Conservation (phyloP, 164 flowering plant genomes). For the Pachysandra terminalis region DNA sequence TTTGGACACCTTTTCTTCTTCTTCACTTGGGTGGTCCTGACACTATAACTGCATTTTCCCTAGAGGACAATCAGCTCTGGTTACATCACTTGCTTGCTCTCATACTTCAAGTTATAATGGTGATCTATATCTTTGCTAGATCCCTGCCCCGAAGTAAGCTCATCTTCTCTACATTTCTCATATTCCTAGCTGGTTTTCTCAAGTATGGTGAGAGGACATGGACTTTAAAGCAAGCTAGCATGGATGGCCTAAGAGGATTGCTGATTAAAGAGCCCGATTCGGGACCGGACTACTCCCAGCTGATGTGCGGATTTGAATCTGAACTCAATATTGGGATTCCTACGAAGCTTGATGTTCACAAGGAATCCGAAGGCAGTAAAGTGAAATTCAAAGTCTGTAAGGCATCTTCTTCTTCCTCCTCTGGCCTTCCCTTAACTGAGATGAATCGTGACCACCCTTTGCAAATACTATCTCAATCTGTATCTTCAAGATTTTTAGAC, state of each 20-base stretch:
- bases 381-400: neutral
- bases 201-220: slow-evolving; percentile 25
- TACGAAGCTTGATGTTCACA: neutral
- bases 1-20: too few species aligned
- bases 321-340: slow-evolving; percentile 8
- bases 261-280: slow-evolving; percentile 15
- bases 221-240: slow-evolving; percentile 17
- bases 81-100: slow-evolving; percentile 18
- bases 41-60: too few species aligned
- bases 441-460: neutral
- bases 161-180: neutral
- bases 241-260: slow-evolving; percentile 8
- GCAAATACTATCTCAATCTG: slow-evolving; percentile 2
- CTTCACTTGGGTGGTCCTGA: too few species aligned
- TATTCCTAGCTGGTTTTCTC: slow-evolving; percentile 14
- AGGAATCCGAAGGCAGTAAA: neutral
- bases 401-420: neutral
- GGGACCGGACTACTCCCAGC: slow-evolving; percentile 20
- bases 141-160: neutral
- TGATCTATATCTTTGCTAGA: neutral
- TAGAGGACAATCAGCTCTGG: too few species aligned
- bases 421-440: neutral
- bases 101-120: neutral
- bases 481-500: slow-evolving; percentile 17
- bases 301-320: slow-evolving; percentile 15